Base-by-base conservation (phyloP, 1,284 basidiomycete species). In the Cryptococcus sp. region DNA sequence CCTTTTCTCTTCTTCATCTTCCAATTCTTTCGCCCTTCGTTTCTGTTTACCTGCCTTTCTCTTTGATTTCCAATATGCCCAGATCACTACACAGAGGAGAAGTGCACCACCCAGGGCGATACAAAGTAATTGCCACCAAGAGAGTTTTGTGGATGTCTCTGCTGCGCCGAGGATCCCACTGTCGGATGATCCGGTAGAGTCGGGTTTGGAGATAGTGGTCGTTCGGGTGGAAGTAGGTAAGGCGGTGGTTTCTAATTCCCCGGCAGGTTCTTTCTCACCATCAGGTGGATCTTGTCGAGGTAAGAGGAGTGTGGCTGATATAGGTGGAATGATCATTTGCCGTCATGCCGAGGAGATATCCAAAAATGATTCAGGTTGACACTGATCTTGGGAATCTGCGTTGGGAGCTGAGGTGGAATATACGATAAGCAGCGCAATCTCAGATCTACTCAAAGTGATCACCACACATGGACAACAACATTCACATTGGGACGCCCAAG, bases 61-160 rank as follows among this genome's bases (percentile, higher is more conserved):
- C 6, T 62, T 50, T 48, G 63, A 57, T 42, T 62, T 49, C 52
- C 55, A 62, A 41, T 56, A 61, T 11, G 56, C 53, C 67, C 67
- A 68, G 2, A 52, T 10, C 1, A 57, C 55, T 0, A 67, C 58
- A 0, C 31, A 35, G 4, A 68, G 32, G 3, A 55, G 56, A n/a
- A 68, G 32, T 0, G 59, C 46, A 3, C 59, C 60, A 0, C 61
- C 65, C 6, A 62, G 36, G 33, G 58, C 58, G 7, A 71, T 50
- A 10, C 66, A 67, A 10, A 71, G 55, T 4, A 71, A 56, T 49
- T 71, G 67, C 69, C 69, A 71, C 69, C 69, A 71, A 37, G 65
- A 60, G 23, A 68, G 43, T 15, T 64, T 50, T 5, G 63, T 60
- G 1, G 58, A 52, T 6, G 64, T 64, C 1, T 56, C 61, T 31